Percentiles rank a stretch among this genome's conserved stretches.
These are phyloP conservation scores for Coemansia sp. DNA, from an alignment of 192 early-diverging fungal species.

Conservation along the genomic window DNA sequence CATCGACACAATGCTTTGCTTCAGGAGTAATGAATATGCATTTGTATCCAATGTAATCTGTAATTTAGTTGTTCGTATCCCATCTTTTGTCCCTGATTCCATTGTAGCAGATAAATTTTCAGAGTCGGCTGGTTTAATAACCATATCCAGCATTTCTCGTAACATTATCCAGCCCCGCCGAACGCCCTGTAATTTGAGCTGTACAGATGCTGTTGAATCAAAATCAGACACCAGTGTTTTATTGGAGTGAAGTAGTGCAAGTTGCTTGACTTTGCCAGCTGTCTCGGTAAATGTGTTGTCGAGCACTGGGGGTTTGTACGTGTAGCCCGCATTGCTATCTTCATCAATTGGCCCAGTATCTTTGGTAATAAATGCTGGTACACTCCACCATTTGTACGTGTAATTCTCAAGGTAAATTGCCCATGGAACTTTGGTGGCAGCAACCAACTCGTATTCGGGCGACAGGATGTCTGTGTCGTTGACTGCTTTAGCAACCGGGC, in stretches of 20 bases:
- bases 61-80: too few species aligned
- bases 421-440: slow-evolving; percentile 5
- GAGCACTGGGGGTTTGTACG: not conserved
- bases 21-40: too few species aligned
- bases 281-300: not conserved
- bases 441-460: not conserved
- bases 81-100: too few species aligned
- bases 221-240: not conserved
- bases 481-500: not conserved
- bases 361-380: not conserved
- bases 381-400: not conserved
- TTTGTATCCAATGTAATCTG: too few species aligned
- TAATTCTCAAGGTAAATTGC: slow-evolving; percentile 1
- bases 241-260: not conserved
- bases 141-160: not conserved
- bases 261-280: not conserved
- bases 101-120: too few species aligned
- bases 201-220: not conserved
- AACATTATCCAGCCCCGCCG: not conserved
- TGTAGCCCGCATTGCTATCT: not conserved
- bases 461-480: not conserved
- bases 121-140: not conserved
- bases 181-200: not conserved
- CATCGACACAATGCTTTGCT: too few species aligned
- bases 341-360: not conserved